Evolutionary conservation across 495 filamentous ascomycete species (phyloP), one percentile per base, ranked within the genome.

Genomic region (Aspergillus conjunctus): DNA sequence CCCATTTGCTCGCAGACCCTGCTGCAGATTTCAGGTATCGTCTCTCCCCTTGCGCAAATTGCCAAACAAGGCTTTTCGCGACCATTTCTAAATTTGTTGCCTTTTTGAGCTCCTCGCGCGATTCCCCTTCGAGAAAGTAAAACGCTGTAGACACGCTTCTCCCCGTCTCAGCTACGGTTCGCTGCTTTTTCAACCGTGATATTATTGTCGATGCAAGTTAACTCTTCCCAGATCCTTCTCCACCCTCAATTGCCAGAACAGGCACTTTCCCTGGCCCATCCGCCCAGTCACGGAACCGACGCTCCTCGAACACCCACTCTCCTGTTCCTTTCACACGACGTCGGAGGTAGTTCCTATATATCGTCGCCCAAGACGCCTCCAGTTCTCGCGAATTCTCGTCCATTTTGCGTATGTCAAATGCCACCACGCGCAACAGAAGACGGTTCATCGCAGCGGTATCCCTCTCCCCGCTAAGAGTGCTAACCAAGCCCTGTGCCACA

Each of bases 11-110:
- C 45, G 20, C 44, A 58, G 14, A 58, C 50, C 32, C 18, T 4
- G 55, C 44, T 2, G 31, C 55, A 4, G 56, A 51, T 20, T 58
- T 58, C 11, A 58, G 17, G 21, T 58, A 58, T 34, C 31, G 44
- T 15, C 56, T 17, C 39, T 58, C 44, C 7, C 15, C 30, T 26
- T 58, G 56, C 10, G 43, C 32, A 46, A 58, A 58, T 32, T 41
- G 56, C 56, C 45, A 58, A 10, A 58, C 56, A 2, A 58, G 56
- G 11, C 43, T 49, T 26, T 58, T 58, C 5, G 56, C 44, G 14
- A 58, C 45, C 20, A 8, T 50, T n/a, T 58, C 32, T 0, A 51
- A 7, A 46, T 58, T 58, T 7, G 56, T 58, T 8, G 56, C 56
- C 10, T 41, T 21, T 15, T 39, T 58, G 7, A 58, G 44, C 32